Base-by-base conservation (phyloP, 1,284 basidiomycete genomes). In the Anthracocystis setariae region DNA sequence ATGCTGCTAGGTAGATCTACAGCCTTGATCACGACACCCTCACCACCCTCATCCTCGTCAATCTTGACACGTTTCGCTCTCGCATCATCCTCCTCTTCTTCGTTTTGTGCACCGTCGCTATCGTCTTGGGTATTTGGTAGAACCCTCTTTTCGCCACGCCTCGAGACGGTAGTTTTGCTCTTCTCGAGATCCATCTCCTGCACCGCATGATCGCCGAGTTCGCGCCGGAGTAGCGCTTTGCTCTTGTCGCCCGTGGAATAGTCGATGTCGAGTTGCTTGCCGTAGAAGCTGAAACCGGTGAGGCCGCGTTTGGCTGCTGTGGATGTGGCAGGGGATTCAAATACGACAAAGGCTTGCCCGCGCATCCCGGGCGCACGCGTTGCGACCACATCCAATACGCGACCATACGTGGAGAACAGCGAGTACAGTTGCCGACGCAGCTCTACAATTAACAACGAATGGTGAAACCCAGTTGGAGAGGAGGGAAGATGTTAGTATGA, bases 301-400 rank as follows among this genome's bases (percentile, higher is more conserved):
- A 94, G 90, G 46, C 90, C 92, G 40, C 94, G 87, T 88, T 96
- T 87, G 18, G 94, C 96, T 35, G 93, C 88, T 12, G 94, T 97
- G 54, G 94, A 92, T 46, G 89, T 88, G 18, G 91, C 88, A 60
- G 94, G 88, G 85, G 94, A 93, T 66, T 89, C 88, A 84, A 97
- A 99, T 68, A 96, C 94, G 77, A 98, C 88, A 84, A 97, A 98
- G 1, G 95, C 95, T 85, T 97, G 94, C 2, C 95, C 95, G 66
- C 92, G 89, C 89, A 94, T 94, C 80, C 90, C 91, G 53, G 88
- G 84, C 72, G 86, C 89, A 82, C 97, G 94, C 42, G 91, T 90
- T n/a, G 95, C 94, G 50, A 98, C 89, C 49, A 99, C 89, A 84
- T 98, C 95, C 84, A 98, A 88, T 45, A 99, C 87, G 81, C 90